Base-by-base conservation (phyloP, 768 basidiomycete species). In the Pleurotus salmoneostramineus region DNA sequence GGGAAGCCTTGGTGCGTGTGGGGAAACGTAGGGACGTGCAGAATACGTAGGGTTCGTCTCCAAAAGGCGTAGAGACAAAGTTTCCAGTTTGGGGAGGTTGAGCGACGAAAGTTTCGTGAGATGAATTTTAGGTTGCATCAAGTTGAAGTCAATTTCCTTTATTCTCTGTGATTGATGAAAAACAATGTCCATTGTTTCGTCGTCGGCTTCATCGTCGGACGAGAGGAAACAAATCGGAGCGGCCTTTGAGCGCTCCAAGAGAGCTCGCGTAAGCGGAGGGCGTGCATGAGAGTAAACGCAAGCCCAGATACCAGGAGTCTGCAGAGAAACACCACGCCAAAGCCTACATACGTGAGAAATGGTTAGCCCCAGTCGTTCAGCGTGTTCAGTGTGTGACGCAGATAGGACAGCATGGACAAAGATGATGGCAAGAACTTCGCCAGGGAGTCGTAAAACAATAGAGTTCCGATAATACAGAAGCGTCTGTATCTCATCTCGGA, bases 251-350 rank as follows among this genome's bases (percentile, higher is more conserved):
- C 50, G 50, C 27, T 52, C 35, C 12, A 52, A n/a, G n/a, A 33
- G 15, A 5, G 37, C 33, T 7, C 37, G 27, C 6, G 35, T 27
- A 11, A 15, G 27, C n/a, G 33, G 50, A 10, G 27, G 15, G 7
- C 31, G 8, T 15, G 34, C 15, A 52, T 52, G 31, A n/a, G 32
- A n/a, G 50, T 15, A 36, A 27, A 52, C 21, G 6, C 32, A 17
- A n/a, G 33, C 50, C 50, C 50, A 52, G 14, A 52, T 52, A 4
- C 50, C n/a, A 33, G 50, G 50, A 35, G 50, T 34, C 17, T 52
- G 34, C 17, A 52, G 50, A 12, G 50, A 32, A 14, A 52, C 17
- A 36, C 21, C 35, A 14, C 50, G 34, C 50, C 50, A 52, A 15
- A 36, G n/a, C 10, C 50, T 32, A 52, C 50, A 52, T n/a, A 52